A percentile compares a stretch with the other conserved stretches of the same genome.
phyloP scores from a whole-genome alignment of 768 basidiomycete genomes.

The Filobasidium wieringae region DNA sequence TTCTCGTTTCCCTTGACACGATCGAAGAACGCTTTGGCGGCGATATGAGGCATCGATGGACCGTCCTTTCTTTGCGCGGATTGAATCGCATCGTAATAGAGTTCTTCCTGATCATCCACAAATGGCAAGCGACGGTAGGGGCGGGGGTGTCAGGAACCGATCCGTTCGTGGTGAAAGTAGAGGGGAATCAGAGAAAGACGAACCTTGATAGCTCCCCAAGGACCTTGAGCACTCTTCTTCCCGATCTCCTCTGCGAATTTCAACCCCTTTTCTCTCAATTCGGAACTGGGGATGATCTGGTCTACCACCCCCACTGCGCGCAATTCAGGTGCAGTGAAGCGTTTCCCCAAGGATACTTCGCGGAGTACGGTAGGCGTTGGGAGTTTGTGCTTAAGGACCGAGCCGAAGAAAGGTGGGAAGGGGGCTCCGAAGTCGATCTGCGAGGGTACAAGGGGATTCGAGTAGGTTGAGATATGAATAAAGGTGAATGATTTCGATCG shows the following conservation, averaged over 20 bases:
- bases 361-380: slow-evolving; percentile 51
- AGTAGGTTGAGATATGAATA: background rate
- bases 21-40: background rate
- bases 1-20: too few relatives aligned
- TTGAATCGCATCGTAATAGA: background rate
- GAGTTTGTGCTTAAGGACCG: slow-evolving; percentile 55
- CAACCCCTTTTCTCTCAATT: slow-evolving; percentile 20
- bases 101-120: background rate
- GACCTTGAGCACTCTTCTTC: slow-evolving; percentile 21
- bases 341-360: slow-evolving; percentile 64
- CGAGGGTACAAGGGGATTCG: background rate
- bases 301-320: slow-evolving; percentile 58
- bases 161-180: background rate
- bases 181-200: background rate
- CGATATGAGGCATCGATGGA: background rate
- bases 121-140: background rate
- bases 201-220: slow-evolving; percentile 35
- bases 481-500: background rate
- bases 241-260: slow-evolving; percentile 27
- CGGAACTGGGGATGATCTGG: slow-evolving; percentile 50
- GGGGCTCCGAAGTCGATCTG: slow-evolving; percentile 65
- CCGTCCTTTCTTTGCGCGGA: background rate
- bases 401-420: slow-evolving; percentile 61
- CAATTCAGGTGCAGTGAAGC: slow-evolving; percentile 64
- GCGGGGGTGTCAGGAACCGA: background rate